Base-by-base conservation (phyloP, 2,329 filamentous ascomycete species). In the Pyricularia sp. region DNA sequence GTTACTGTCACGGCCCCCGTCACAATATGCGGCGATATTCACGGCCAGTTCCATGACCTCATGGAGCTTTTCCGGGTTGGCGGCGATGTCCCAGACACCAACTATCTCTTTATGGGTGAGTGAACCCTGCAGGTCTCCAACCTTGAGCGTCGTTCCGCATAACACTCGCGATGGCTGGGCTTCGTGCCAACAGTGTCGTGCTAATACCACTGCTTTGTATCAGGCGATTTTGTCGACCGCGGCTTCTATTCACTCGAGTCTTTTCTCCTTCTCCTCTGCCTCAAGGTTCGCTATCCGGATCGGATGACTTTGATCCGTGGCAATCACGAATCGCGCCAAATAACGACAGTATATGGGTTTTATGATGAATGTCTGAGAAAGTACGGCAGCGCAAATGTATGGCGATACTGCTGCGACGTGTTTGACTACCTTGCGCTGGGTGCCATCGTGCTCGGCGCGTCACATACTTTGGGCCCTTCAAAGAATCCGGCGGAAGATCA, bases 231-330 rank as follows among this genome's bases (percentile, higher is more conserved):
- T 72, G 93, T 99, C 73, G 93, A 99, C 76, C 90, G 93, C 69
- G 93, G 93, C 66, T 99, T 97, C 82, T 99, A 97, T 80, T 96
- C 91, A 2, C 87, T 99, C 70, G 93, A 99, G 78, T 94, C 93
- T 4, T 97, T 99, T 74, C 87, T 97, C 67, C 89, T 99, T 65
- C 87, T 99, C 12, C 85, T 99, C 64, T 96, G 92, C 74, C 86
- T 97, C 71, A 97, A 97, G 82, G 93, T 97, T 67, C 89, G 93
- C 74, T 97, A 97, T 74, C 94, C 93, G 64, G 92, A 97, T 76
- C 91, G 94, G 70, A 97, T 97, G 80, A 97, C 94, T 4, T 84
- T 97, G 57, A 96, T 97, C 72, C 85, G 93, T 68, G 93, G 93
- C 68, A 96, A 96, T 75, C 92, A 96, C 79, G 93, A 97, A 77